A percentile compares a stretch with the other conserved stretches of the same genome.
These are phyloP conservation scores for Capsella bursapastoris DNA, from an alignment of 345 rosid genomes.

Conservation along the genomic window DNA sequence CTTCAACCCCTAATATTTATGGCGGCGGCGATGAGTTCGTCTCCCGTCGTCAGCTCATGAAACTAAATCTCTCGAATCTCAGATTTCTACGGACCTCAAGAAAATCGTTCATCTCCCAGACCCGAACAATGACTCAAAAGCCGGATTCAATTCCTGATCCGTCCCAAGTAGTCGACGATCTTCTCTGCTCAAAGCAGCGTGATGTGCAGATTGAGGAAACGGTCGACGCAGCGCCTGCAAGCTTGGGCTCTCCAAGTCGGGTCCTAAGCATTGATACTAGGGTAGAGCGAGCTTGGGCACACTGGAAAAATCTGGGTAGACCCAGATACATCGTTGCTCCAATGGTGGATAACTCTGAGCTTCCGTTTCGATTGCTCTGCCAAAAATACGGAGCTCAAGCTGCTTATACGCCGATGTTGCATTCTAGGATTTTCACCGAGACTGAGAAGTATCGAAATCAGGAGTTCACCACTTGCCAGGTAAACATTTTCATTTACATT, in stretches of 20 bases:
- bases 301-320: slow-evolving; percentile 76
- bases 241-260: slow-evolving; percentile 42
- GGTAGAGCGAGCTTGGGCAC: slow-evolving; percentile 80
- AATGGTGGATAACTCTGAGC: slow-evolving; percentile 99
- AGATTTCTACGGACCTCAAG: slow-evolving; percentile 26
- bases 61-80: slow-evolving; percentile 37
- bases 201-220: slow-evolving; percentile 24
- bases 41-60: slow-evolving; percentile 59
- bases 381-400: slow-evolving; percentile 91
- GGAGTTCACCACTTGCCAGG: slow-evolving; percentile 94
- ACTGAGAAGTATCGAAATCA: slow-evolving; percentile 71
- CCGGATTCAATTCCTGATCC: slow-evolving; percentile 36
- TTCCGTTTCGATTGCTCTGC: slow-evolving; percentile 93
- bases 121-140: slow-evolving; percentile 42
- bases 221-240: slow-evolving; percentile 29
- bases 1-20: slow-evolving; percentile 36
- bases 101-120: slow-evolving; percentile 46
- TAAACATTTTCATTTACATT: slow-evolving; percentile 12
- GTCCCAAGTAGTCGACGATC: slow-evolving; percentile 45
- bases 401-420: slow-evolving; percentile 95
- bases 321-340: slow-evolving; percentile 89
- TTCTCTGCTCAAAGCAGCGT: slow-evolving; percentile 44
- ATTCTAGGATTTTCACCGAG: slow-evolving; percentile 84
- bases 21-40: slow-evolving; percentile 67
- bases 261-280: slow-evolving; percentile 51